phyloP scores from a whole-genome alignment of 1,139 yeast genomes.

The Yamadazyma atlantica region DNA sequence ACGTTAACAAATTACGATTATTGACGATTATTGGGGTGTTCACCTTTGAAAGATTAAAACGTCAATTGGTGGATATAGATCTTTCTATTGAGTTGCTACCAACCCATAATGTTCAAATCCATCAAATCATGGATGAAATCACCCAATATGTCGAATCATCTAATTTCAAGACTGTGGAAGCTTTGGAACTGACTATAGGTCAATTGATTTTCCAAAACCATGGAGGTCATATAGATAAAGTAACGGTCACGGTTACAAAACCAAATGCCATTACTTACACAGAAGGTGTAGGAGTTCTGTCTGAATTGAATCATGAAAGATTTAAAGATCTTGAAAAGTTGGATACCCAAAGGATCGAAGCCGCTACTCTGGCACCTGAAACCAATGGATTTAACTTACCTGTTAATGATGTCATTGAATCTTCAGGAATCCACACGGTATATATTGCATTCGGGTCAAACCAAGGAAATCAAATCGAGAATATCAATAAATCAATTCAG shows the following conservation, averaged over 20 bases:
- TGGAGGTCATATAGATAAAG: conserved; percentile 34
- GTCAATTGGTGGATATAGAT: conserved; percentile 72
- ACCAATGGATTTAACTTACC: conserved; percentile 35
- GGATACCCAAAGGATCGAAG: conserved; percentile 13
- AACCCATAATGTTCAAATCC: conserved; percentile 31
- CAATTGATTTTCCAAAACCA: conserved; percentile 52
- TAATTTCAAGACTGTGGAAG: conserved; percentile 89
- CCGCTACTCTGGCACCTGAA: not conserved
- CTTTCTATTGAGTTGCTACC: conserved; percentile 45
- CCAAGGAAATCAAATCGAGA: conserved; percentile 65
- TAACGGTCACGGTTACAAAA: conserved; percentile 68
- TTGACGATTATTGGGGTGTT: conserved; percentile 87
- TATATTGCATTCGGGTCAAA: conserved; percentile 91
- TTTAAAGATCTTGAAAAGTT: conserved; percentile 22
- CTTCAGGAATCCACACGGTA: conserved; percentile 46
- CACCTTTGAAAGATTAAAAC: conserved; percentile 79
- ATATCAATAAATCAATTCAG: conserved; percentile 59
- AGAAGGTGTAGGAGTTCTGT: conserved; percentile 86
- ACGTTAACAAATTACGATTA: conserved; percentile 53
- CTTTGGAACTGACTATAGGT: conserved; percentile 74
- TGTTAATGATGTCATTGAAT: conserved; percentile 20
- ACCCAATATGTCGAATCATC: conserved; percentile 66
- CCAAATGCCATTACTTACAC: conserved; percentile 88
- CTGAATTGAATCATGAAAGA: conserved; percentile 46
- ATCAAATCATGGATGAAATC: conserved; percentile 44